Evolutionary conservation across 805 yeast species (phyloP).

Genomic region (Blastobotrys mokoenaii): DNA sequence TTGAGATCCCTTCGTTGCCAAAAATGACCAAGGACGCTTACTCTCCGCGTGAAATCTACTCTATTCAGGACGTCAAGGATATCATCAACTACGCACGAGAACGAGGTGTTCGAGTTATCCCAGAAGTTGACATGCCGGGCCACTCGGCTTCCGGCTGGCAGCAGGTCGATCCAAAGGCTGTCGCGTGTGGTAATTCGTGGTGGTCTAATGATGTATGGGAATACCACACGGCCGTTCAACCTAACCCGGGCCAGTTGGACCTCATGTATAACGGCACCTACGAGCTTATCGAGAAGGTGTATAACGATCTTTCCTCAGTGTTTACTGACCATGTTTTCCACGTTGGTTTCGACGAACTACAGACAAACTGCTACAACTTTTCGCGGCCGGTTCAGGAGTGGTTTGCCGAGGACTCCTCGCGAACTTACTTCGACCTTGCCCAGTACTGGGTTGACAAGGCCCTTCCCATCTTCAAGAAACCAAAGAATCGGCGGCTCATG

Average conservation of each 20-base stretch:
- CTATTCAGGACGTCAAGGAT: conserved; percentile 24
- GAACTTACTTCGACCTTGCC: conserved; percentile 27
- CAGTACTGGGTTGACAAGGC: conserved; percentile 32
- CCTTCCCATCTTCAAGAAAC: conserved; percentile 27
- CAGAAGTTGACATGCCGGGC: conserved; percentile 38
- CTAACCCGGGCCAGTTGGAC: conserved; percentile 37
- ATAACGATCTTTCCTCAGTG: conserved; percentile 27
- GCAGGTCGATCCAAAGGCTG: conserved; percentile 26
- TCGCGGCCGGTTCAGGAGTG: conserved; percentile 26
- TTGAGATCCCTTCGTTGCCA: conserved; percentile 28
- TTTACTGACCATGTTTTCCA: conserved; percentile 35
- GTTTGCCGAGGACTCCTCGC: conserved; percentile 24
- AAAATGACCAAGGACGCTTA: conserved; percentile 35
- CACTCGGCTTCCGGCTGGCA: conserved; percentile 36
- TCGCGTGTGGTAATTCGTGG: conserved; percentile 31
- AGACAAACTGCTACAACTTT: conserved; percentile 29
- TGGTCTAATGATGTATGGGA: conserved; percentile 22
- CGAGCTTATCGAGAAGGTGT: conserved; percentile 29
- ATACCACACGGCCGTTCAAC: conserved; percentile 28
- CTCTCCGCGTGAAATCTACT: conserved; percentile 27
- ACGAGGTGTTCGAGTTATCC: conserved; percentile 35
- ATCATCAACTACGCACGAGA: conserved; percentile 29
- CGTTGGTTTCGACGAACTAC: conserved; percentile 36
- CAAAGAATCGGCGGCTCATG: conserved; percentile 25
- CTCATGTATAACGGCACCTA: conserved; percentile 29